phyloP scores from a whole-genome alignment of 306 rosid species.

The Sechiopsis laciniata region DNA sequence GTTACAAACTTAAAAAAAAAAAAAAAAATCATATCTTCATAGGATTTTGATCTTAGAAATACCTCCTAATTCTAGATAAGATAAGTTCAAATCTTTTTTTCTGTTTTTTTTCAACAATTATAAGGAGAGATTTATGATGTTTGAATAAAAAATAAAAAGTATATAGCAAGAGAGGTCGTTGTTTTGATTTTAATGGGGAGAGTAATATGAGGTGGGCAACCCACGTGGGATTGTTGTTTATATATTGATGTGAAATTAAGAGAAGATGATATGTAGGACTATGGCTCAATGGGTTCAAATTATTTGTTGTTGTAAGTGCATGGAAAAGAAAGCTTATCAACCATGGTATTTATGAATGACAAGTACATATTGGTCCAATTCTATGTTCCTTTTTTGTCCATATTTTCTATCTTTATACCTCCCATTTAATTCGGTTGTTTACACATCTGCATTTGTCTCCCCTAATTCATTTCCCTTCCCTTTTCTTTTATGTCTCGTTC shows the following conservation, averaged over 20 bases:
- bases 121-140: too few relatives aligned
- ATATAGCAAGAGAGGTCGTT: background rate
- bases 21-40: too few relatives aligned
- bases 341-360: constrained; percentile 1
- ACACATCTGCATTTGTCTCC: background rate
- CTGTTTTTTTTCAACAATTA: too few relatives aligned
- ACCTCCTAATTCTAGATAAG: too few relatives aligned
- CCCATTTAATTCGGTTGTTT: constrained; percentile 5
- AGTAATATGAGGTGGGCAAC: background rate
- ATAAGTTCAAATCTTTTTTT: too few relatives aligned
- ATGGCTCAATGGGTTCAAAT: background rate
- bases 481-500: background rate
- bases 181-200: background rate
- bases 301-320: background rate
- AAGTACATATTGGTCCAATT: background rate
- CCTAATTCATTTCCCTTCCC: background rate
- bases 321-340: constrained; percentile 7
- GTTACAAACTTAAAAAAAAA: too few relatives aligned
- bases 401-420: background rate
- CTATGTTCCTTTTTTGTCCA: background rate
- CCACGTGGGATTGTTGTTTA: constrained; percentile 1
- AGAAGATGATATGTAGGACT: background rate
- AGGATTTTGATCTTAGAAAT: too few relatives aligned
- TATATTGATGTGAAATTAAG: background rate
- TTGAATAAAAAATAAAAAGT: background rate